These are phyloP conservation scores for Aspergillus sp. DNA, from an alignment of 2,329 filamentous ascomycete genomes.

Conservation along the genomic window DNA sequence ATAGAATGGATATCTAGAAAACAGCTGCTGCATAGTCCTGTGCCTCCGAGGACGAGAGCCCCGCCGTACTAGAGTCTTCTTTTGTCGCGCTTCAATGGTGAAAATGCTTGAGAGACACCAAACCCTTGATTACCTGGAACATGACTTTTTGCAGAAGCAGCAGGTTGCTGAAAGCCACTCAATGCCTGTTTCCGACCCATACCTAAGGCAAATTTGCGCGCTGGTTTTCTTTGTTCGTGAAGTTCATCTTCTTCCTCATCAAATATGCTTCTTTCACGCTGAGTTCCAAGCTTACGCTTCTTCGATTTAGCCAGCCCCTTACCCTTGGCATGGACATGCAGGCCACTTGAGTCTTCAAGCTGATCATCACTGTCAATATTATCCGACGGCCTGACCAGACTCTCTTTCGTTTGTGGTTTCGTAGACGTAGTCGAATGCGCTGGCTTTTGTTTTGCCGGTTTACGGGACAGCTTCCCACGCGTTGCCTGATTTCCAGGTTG, in stretches of 20 bases:
- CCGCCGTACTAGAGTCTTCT: conserved; percentile 26
- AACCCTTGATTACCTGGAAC: conserved; percentile 22
- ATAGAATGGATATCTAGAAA: too few relatives aligned
- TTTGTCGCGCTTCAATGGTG: conserved; percentile 63
- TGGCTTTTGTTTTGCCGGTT: neutral
- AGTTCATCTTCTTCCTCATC: conserved; percentile 55
- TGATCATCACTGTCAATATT: conserved; percentile 3
- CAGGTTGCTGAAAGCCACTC: conserved; percentile 9
- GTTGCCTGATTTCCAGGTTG: neutral
- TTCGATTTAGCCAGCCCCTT: conserved; percentile 46
- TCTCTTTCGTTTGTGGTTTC: neutral
- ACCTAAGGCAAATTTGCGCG: conserved; percentile 19
- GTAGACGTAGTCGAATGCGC: neutral
- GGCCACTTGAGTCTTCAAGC: conserved; percentile 11
- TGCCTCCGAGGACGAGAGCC: too few relatives aligned
- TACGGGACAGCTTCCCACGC: neutral
- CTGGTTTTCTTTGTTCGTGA: conserved; percentile 16
- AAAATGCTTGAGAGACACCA: conserved; percentile 53
- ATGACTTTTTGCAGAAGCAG: conserved; percentile 6
- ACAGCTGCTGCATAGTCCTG: neutral
- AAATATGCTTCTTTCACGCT: conserved; percentile 59
- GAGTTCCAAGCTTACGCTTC: conserved; percentile 62
- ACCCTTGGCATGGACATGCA: conserved; percentile 13
- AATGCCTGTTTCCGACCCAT: conserved; percentile 12
- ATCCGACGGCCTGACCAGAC: neutral